Base-by-base conservation (phyloP, 805 yeast species). In the Saturnispora silvae region DNA sequence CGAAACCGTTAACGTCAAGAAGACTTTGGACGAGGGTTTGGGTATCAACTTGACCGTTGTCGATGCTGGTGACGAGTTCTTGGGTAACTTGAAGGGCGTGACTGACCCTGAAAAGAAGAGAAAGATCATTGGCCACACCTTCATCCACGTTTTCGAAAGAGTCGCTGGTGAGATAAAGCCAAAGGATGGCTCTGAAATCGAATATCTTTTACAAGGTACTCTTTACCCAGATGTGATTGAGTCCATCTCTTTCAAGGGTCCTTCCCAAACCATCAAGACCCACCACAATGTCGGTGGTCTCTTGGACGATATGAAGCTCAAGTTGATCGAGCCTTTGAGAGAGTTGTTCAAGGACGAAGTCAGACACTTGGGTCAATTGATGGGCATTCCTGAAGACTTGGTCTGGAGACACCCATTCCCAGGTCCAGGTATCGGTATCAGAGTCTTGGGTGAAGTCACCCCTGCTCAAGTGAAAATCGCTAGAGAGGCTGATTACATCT, bases 371-470 rank as follows among this genome's bases (percentile, higher is more conserved):
- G 99, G 99, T 65, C 84, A 85, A 68, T 65, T 92, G 37, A 67
- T 92, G 67, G 96, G 95, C 35, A 89, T 92, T 52, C 94, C 96
- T 25, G 92, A 84, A 57, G 97, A 92, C 52, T 73, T 92, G 51
- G 97, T 92, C 49, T 89, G 97, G 97, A 84, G 99, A 72, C 99
- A 92, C 61, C 99, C 99, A 40, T 92, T 92, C 94, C 99, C 99
- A 53, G 99, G 99, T 60, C 99, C 99, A 60, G 99, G 99, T 69
- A 82, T 92, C 58, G 99, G 96, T 51, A 92, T 92, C 61, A 81
- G 99, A 66, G 94, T 92, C 40, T 70, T 92, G 34, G 99, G 99
- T 51, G 97, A 89, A 67, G 97, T 92, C 46, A 83, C 96, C 42
- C 81, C 76, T 49, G 77, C 70, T 48, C 98, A 92, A 68, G 92